phyloP scores from a whole-genome alignment of 1,139 yeast genomes.

The Sugiyamaella castrensis region DNA sequence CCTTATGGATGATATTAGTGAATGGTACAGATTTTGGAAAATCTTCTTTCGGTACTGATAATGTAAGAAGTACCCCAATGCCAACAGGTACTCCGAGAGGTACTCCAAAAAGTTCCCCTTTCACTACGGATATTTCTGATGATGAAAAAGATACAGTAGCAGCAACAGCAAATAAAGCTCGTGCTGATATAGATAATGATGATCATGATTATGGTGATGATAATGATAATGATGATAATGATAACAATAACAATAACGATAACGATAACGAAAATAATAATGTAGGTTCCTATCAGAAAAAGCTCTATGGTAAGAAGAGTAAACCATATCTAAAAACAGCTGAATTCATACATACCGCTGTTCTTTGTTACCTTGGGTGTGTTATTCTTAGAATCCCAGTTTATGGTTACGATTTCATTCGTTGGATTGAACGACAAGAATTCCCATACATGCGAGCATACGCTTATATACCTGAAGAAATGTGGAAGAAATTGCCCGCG shows the following conservation, averaged over 20 bases:
- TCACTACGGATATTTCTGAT: not conserved
- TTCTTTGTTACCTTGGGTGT: slow-evolving; percentile 32
- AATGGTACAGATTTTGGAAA: slow-evolving; percentile 26
- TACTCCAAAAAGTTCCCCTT: not conserved
- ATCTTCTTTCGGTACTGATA: slow-evolving; percentile 16
- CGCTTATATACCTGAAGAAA: slow-evolving; percentile 23
- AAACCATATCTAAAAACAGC: slow-evolving; percentile 4
- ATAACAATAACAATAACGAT: slow-evolving; percentile 7
- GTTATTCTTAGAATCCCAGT: slow-evolving; percentile 30
- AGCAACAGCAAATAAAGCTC: slow-evolving; percentile 2
- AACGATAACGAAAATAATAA: not conserved
- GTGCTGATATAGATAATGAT: slow-evolving; percentile 3
- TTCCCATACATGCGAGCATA: slow-evolving; percentile 31
- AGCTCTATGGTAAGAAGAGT: not conserved
- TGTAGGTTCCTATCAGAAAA: not conserved
- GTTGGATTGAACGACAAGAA: slow-evolving; percentile 32
- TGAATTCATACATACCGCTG: slow-evolving; percentile 20
- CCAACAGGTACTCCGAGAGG: slow-evolving; percentile 4
- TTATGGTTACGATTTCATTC: slow-evolving; percentile 31
- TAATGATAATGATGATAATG: slow-evolving; percentile 5
- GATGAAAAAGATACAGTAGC: slow-evolving; percentile 11
- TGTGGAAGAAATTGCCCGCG: slow-evolving; percentile 19
- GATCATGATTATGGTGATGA: slow-evolving; percentile 8
- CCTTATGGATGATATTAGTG: slow-evolving; percentile 51
- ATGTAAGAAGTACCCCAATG: slow-evolving; percentile 12